Evolutionary conservation across 352 stramenopile genomes (phyloP).

Genomic region (Phytophthora citricola): DNA sequence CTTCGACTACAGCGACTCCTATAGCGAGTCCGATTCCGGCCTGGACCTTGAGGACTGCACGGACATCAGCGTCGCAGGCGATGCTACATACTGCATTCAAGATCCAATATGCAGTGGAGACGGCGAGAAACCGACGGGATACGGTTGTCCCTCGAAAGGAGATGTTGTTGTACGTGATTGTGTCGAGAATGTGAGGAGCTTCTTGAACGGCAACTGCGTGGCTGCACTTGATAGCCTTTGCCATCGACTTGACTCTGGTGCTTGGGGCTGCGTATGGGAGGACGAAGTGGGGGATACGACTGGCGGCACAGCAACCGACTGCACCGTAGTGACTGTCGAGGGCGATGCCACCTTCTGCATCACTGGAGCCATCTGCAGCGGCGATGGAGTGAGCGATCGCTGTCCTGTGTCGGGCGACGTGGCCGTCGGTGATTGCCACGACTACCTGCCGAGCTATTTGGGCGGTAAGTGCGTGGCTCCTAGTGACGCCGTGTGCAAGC

Average conservation of each 20-base stretch:
- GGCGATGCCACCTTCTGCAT: constrained; percentile 73
- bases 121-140: constrained; percentile 31
- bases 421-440: constrained; percentile 53
- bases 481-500: constrained; percentile 47
- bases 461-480: constrained; percentile 54
- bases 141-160: constrained; percentile 37
- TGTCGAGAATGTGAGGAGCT: constrained; percentile 33
- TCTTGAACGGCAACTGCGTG: constrained; percentile 30
- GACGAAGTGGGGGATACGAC: constrained; percentile 1
- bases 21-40: background rate
- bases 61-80: constrained; percentile 43
- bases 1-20: background rate
- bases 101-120: constrained; percentile 43
- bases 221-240: constrained; percentile 35
- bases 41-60: constrained; percentile 30
- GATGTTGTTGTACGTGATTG: constrained; percentile 41
- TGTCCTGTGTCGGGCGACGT: constrained; percentile 63
- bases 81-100: constrained; percentile 51
- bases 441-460: constrained; percentile 50
- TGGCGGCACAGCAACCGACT: constrained; percentile 15
- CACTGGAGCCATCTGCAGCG: constrained; percentile 54
- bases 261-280: constrained; percentile 40
- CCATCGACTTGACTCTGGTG: constrained; percentile 15
- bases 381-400: constrained; percentile 39
- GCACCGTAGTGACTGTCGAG: constrained; percentile 59